Base-by-base conservation (phyloP, 805 yeast species). In the Sungouiozyma ichnusensis region DNA sequence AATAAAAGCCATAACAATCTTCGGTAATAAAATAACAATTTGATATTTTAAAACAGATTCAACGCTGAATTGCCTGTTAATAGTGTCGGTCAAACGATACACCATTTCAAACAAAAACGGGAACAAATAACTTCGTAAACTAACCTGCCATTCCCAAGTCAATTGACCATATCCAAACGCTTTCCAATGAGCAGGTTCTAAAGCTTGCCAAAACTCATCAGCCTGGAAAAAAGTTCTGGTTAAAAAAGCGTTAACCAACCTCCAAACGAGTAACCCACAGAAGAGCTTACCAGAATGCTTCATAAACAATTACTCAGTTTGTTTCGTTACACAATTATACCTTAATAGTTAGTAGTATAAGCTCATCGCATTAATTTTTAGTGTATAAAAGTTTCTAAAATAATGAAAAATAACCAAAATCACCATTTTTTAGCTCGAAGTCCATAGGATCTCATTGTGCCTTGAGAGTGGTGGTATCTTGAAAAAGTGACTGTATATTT, bases 61-160 rank as follows among this genome's bases (percentile, higher is more conserved):
- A n/a, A 4, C 16, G 27, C 18, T 13, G 34, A 20, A 18, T 4
- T 31, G n/a, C 16, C 29, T 11, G 16, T 32, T 19, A 39, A n/a
- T 11, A 13, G 17, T 18, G n/a, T 13, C 14, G 6, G n/a, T 17
- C 11, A 44, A 19, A 19, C 54, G 39, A 37, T 59, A 62, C 2
- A 48, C 49, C 4, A 54, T 1, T 37, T 62, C 76, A 55, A 84
- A 86, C 1, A 90, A 42, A 35, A 81, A 62, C 0, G 98, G 97
- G 51, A 87, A 90, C 0, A 82, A 60, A 41, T 84, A 80, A 8
- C 94, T 81, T 45, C 99, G 64, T 3, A 92, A 63, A 0, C 79
- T 80, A 38, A 70, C 67, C 18, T 64, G 58, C 98, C 98, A 92
- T 62, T 92, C 99, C 99, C 99, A 92, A 0, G 97, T 86, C 32